phyloP scores from a whole-genome alignment of 2,329 filamentous ascomycete species.

The Helminthosporium solani region DNA sequence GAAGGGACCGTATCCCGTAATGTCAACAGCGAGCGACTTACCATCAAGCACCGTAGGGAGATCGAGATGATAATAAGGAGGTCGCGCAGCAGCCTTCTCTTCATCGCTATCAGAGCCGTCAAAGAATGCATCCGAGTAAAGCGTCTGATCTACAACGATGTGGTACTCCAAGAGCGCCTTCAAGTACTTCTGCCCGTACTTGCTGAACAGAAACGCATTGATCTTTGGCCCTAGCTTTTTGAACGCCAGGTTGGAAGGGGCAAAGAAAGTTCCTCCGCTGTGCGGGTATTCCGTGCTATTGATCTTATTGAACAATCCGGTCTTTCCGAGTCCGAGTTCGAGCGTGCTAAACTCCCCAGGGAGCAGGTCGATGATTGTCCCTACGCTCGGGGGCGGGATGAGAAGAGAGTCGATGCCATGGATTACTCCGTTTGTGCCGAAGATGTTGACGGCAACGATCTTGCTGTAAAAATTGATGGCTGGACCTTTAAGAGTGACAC shows the following conservation, averaged over 20 bases:
- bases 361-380: slow-evolving; percentile 63
- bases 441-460: slow-evolving; percentile 68
- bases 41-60: slow-evolving; percentile 70
- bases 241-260: slow-evolving; percentile 81
- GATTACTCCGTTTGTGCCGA: slow-evolving; percentile 76
- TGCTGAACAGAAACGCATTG: slow-evolving; percentile 85
- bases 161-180: slow-evolving; percentile 78
- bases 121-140: slow-evolving; percentile 85
- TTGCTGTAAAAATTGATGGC: slow-evolving; percentile 76
- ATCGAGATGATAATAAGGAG: slow-evolving; percentile 63
- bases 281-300: slow-evolving; percentile 52
- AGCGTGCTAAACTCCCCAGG: slow-evolving; percentile 78
- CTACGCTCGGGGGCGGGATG: slow-evolving; percentile 69
- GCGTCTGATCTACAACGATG: slow-evolving; percentile 68
- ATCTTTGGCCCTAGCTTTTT: slow-evolving; percentile 67
- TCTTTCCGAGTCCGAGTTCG: slow-evolving; percentile 71
- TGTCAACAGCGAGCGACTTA: slow-evolving; percentile 68
- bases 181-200: slow-evolving; percentile 71
- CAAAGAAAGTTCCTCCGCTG: slow-evolving; percentile 74
- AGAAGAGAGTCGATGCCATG: slow-evolving; percentile 75
- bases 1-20: slow-evolving; percentile 67
- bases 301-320: slow-evolving; percentile 64
- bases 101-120: slow-evolving; percentile 43
- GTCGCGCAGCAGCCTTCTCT: slow-evolving; percentile 18
- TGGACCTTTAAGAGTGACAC: slow-evolving; percentile 63